Evolutionary conservation across 306 rosid genomes (phyloP).

Genomic region (Quercus variabilis): DNA sequence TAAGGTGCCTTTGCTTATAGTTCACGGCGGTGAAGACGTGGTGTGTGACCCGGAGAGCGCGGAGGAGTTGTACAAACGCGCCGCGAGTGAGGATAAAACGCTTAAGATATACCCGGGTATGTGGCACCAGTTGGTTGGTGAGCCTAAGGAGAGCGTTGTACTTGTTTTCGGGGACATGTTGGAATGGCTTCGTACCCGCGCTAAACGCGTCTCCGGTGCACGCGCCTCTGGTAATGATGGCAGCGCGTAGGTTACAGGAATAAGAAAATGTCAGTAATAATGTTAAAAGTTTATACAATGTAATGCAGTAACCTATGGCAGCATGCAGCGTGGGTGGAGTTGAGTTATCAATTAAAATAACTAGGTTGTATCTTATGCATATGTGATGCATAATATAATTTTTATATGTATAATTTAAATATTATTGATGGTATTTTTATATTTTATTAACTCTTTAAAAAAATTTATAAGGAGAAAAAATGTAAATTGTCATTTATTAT

Average conservation of each 20-base stretch:
- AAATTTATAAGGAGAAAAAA: too few relatives aligned
- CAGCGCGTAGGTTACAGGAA: conserved; percentile 6
- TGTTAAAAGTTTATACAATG: not conserved
- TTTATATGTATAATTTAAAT: too few relatives aligned
- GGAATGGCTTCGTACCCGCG: conserved; percentile 58
- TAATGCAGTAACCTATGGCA: conserved; percentile 42
- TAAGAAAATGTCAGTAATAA: not conserved
- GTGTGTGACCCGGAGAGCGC: conserved; percentile 85
- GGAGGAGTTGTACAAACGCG: conserved; percentile 62
- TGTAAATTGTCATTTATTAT: too few relatives aligned
- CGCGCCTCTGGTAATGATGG: conserved; percentile 20
- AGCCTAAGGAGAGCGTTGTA: conserved; percentile 54
- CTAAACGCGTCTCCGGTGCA: conserved; percentile 9
- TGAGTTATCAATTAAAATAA: not conserved
- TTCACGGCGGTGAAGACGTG: conserved; percentile 72
- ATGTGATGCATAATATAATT: too few relatives aligned
- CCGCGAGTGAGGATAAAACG: conserved; percentile 81
- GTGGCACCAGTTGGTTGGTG: conserved; percentile 95
- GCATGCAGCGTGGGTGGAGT: not conserved
- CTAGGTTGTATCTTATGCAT: too few relatives aligned
- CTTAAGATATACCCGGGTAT: conserved; percentile 62
- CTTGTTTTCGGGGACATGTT: conserved; percentile 69
- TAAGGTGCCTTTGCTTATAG: conserved; percentile 69
- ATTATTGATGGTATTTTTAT: too few relatives aligned
- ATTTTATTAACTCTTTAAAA: too few relatives aligned